These are phyloP conservation scores for Amphirosellinia nigrospora DNA, from an alignment of 495 filamentous ascomycete species.

Conservation along the genomic window DNA sequence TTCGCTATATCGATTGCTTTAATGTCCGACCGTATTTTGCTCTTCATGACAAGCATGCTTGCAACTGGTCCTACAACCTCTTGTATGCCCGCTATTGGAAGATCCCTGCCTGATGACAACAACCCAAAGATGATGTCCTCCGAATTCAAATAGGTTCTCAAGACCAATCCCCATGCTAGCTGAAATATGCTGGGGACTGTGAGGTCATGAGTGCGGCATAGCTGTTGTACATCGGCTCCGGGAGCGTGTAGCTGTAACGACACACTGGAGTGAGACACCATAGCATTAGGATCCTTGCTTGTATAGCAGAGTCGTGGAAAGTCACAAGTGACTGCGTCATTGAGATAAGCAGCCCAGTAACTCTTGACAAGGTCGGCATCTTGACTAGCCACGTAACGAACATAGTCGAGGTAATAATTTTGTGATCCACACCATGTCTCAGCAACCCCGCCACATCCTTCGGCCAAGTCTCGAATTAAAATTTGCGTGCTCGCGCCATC, in stretches of 20 bases:
- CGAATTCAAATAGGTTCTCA: conserved; percentile 40
- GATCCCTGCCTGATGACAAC: conserved; percentile 56
- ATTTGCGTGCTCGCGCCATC: conserved; percentile 12
- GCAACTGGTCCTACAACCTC: conserved; percentile 59
- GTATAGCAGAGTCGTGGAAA: conserved; percentile 47
- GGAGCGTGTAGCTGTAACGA: conserved; percentile 3
- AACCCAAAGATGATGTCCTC: conserved; percentile 60
- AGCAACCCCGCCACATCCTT: conserved; percentile 2
- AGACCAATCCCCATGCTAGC: conserved; percentile 48
- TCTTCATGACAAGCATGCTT: conserved; percentile 63
- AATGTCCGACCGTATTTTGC: conserved; percentile 40
- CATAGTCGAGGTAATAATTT: conserved; percentile 8
- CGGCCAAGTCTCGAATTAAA: conserved; percentile 8
- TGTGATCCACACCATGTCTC: background rate
- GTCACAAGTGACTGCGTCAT: conserved; percentile 55
- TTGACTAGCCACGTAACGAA: conserved; percentile 2
- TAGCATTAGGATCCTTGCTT: background rate
- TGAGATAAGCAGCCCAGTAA: conserved; percentile 62
- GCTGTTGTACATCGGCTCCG: background rate
- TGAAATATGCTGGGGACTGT: conserved; percentile 46
- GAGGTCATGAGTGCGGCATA: conserved; percentile 27
- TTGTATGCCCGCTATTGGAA: conserved; percentile 51
- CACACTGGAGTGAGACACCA: background rate
- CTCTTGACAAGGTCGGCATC: conserved; percentile 23
- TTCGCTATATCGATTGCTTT: conserved; percentile 42